Evolutionary conservation across 1,284 basidiomycete genomes (phyloP).

Genomic region (Austroboletus olivaceoglutinosus): DNA sequence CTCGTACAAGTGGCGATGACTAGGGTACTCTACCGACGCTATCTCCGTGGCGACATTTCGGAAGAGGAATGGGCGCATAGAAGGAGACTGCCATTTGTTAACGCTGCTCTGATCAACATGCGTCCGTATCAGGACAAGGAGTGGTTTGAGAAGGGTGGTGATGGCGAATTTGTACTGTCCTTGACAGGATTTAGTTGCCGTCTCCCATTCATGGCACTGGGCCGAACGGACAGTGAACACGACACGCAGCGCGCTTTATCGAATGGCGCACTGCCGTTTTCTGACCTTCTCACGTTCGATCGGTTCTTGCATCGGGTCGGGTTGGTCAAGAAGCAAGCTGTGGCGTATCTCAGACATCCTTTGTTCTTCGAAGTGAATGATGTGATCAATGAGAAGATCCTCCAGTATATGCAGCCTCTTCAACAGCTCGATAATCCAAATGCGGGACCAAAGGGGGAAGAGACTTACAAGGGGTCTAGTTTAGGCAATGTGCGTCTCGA

Average conservation of each 20-base stretch:
- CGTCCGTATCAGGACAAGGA: too few species aligned
- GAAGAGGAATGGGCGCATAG: too few species aligned
- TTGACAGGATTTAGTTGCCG: constrained; percentile 45
- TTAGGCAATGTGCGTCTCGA: background rate
- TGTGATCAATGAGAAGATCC: background rate
- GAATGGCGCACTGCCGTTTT: constrained; percentile 5
- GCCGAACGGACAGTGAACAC: constrained; percentile 6
- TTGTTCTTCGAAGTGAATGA: constrained; percentile 34
- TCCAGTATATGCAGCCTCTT: background rate
- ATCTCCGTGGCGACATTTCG: too few species aligned
- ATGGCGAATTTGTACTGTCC: constrained; percentile 42
- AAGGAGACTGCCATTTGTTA: too few species aligned
- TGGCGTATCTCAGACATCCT: constrained; percentile 41
- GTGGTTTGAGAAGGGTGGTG: constrained; percentile 41
- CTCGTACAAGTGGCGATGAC: too few species aligned
- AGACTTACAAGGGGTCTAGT: background rate
- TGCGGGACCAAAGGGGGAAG: too few species aligned
- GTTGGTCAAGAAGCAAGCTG: constrained; percentile 39
- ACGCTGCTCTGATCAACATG: too few species aligned
- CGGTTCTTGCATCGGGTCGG: constrained; percentile 48
- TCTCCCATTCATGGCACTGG: constrained; percentile 55
- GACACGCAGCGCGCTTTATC: background rate
- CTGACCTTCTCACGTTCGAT: constrained; percentile 40
- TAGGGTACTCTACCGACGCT: too few species aligned
- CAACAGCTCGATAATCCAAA: too few species aligned